Conservation (phyloP, 2,329 filamentous ascomycete genomes). For the Colletotrichum magnum region DNA sequence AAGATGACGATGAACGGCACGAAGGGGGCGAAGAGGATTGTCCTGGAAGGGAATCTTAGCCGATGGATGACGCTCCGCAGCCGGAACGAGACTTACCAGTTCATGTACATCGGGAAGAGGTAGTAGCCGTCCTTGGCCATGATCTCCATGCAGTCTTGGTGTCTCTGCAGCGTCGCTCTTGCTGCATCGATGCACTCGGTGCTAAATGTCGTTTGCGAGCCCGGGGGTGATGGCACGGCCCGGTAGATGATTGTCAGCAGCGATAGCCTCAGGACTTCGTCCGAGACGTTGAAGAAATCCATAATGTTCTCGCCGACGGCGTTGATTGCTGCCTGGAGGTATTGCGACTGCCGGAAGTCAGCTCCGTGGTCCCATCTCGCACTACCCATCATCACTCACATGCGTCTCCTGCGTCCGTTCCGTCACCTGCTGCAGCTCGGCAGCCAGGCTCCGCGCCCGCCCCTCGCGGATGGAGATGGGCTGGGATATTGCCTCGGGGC, state of each 20-base stretch:
- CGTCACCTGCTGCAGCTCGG: conserved; percentile 51
- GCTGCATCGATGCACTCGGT: conserved; percentile 59
- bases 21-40: conserved; percentile 64
- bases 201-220: conserved; percentile 53
- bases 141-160: conserved; percentile 57
- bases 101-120: conserved; percentile 56
- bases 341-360: conserved; percentile 41
- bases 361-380: not conserved
- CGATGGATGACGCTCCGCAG: not conserved
- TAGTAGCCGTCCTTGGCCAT: conserved; percentile 53
- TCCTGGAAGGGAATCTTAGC: conserved; percentile 48
- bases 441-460: conserved; percentile 50
- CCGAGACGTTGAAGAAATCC: conserved; percentile 53
- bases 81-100: conserved; percentile 53
- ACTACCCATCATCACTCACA: conserved; percentile 21
- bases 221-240: conserved; percentile 50
- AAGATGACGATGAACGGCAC: conserved; percentile 69
- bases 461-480: conserved; percentile 49
- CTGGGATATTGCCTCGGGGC: conserved; percentile 55
- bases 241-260: conserved; percentile 60
- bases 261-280: conserved; percentile 59
- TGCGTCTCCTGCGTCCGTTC: conserved; percentile 43
- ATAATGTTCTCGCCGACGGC: conserved; percentile 49
- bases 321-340: conserved; percentile 18
- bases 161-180: conserved; percentile 56